Evolutionary conservation across 2,329 filamentous ascomycete species (phyloP).

Genomic region (Raffaelea albimanens): DNA sequence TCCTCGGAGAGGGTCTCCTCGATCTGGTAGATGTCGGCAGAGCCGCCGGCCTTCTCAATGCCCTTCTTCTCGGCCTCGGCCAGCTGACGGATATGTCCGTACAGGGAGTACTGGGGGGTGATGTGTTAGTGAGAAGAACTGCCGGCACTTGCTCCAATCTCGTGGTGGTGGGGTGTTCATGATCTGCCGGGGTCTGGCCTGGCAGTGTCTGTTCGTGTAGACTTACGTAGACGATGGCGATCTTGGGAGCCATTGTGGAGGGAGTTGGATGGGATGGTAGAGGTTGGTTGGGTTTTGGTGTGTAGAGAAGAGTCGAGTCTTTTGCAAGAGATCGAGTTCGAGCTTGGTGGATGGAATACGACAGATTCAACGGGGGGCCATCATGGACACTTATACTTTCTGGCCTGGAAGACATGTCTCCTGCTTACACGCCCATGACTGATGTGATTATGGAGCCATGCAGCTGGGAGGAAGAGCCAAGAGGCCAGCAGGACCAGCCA

Average conservation of each 20-base stretch:
- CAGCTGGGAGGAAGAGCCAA: not conserved
- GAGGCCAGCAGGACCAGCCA: not conserved
- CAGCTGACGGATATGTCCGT: constrained; percentile 77
- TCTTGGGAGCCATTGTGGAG: constrained; percentile 70
- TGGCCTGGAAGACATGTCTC: not conserved
- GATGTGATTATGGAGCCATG: not conserved
- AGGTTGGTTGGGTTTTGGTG: not conserved
- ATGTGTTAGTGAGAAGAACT: no score
- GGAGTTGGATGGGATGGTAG: not conserved
- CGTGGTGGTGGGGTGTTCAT: no score
- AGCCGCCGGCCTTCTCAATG: constrained; percentile 77
- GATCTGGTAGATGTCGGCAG: constrained; percentile 77
- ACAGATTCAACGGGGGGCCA: no score
- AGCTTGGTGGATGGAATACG: not conserved
- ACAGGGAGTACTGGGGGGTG: constrained; percentile 69
- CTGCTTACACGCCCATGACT: not conserved
- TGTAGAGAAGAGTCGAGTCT: not conserved
- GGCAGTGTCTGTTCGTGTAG: no score
- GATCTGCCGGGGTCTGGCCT: no score
- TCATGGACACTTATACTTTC: no score
- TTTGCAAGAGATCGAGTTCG: not conserved
- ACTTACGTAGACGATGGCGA: constrained; percentile 83
- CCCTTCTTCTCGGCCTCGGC: constrained; percentile 88
- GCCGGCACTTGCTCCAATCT: no score
- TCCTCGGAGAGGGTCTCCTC: constrained; percentile 79